Percentiles rank a stretch among this genome's conserved stretches.
These are phyloP conservation scores for Eucalyptus fibrosa DNA, from an alignment of 345 rosid species.

Conservation along the genomic window DNA sequence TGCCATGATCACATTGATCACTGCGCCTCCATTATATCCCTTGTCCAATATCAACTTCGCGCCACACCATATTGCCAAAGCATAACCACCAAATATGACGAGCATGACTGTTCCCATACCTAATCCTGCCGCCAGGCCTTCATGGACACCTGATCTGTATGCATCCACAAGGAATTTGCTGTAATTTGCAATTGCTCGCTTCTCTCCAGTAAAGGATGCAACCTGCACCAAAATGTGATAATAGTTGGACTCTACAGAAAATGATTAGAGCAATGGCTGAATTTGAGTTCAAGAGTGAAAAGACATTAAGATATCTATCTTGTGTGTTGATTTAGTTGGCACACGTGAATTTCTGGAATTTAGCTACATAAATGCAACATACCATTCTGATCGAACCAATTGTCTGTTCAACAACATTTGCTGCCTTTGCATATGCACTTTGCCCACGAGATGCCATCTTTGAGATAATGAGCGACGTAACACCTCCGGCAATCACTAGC, in stretches of 20 bases:
- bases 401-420: conserved; percentile 57
- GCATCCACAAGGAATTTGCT: conserved; percentile 43
- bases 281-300: conserved; percentile 33
- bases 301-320: background rate
- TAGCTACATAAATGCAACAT: background rate
- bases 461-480: conserved; percentile 28
- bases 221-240: conserved; percentile 29
- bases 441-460: conserved; percentile 53
- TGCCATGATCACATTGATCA: conserved; percentile 56
- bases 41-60: conserved; percentile 59
- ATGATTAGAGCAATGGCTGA: conserved; percentile 22
- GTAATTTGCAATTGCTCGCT: conserved; percentile 47
- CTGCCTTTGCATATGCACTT: conserved; percentile 61
- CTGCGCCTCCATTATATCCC: conserved; percentile 62
- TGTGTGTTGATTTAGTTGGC: background rate
- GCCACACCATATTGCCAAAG: conserved; percentile 71
- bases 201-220: conserved; percentile 83
- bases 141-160: conserved; percentile 45
- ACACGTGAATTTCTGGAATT: background rate
- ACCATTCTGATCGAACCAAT: conserved; percentile 82
- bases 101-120: conserved; percentile 40
- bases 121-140: conserved; percentile 55
- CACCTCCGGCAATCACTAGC: conserved; percentile 49
- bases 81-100: conserved; percentile 35
- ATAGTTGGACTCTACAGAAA: conserved; percentile 8